A percentile compares a stretch with the other conserved stretches of the same genome.
phyloP scores from a whole-genome alignment of 805 yeast genomes.

The Spathaspora girioi region DNA sequence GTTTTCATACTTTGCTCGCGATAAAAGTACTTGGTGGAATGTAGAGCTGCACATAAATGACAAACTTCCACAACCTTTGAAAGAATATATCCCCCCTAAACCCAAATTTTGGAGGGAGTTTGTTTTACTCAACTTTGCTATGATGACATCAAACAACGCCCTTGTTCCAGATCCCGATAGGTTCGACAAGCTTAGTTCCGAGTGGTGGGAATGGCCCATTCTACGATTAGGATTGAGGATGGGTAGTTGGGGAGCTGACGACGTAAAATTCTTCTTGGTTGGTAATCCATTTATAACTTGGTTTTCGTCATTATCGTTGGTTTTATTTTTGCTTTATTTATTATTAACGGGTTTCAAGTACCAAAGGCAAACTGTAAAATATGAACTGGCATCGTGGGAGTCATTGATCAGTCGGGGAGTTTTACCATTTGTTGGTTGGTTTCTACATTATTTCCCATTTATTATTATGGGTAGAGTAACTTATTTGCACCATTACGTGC shows the following conservation, averaged over 20 bases:
- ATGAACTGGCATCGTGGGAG: conserved; percentile 24
- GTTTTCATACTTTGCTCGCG: conserved; percentile 45
- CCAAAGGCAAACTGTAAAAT: conserved; percentile 28
- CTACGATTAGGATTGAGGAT: conserved; percentile 70
- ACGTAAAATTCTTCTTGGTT: conserved; percentile 59
- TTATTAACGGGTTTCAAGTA: conserved; percentile 19
- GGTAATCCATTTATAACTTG: conserved; percentile 81
- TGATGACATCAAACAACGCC: conserved; percentile 86
- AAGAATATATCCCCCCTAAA: conserved; percentile 33
- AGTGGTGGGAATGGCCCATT: conserved; percentile 91
- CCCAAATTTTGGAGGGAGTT: conserved; percentile 69
- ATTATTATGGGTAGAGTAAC: conserved; percentile 42
- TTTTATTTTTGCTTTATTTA: conserved; percentile 16
- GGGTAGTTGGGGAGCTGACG: conserved; percentile 65
- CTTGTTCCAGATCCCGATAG: conserved; percentile 76
- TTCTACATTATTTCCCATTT: conserved; percentile 38
- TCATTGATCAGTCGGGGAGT: conserved; percentile 26
- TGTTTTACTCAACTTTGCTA: conserved; percentile 70
- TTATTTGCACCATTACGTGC: conserved; percentile 43
- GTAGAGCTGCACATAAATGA: conserved; percentile 64
- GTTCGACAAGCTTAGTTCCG: conserved; percentile 64
- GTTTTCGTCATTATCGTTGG: conserved; percentile 34
- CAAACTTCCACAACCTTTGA: conserved; percentile 31
- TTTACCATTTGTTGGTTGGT: conserved; percentile 38
- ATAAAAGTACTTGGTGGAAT: conserved; percentile 78